Evolutionary conservation across 164 flowering plant species (phyloP).

Genomic region (Platanus orientalis): DNA sequence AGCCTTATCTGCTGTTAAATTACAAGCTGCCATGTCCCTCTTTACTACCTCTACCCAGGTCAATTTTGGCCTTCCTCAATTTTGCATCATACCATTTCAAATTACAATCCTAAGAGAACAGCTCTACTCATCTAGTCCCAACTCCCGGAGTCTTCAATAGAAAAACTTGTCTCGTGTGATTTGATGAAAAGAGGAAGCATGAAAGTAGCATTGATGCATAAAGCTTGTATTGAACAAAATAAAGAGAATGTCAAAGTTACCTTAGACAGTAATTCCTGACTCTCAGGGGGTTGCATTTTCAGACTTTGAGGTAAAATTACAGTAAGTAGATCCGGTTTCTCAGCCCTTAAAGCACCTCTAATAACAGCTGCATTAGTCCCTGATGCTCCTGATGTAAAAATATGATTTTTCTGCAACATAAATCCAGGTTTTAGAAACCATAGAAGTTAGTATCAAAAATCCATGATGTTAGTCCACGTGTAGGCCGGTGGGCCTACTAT

Average conservation of each 20-base stretch:
- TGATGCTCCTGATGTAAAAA: slow-evolving; percentile 96
- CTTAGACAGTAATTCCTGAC: slow-evolving; percentile 87
- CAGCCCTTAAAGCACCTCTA: slow-evolving; percentile 92
- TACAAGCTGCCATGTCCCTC: no score
- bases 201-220: background rate
- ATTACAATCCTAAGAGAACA: background rate
- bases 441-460: background rate
- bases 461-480: background rate
- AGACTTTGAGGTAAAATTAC: slow-evolving; percentile 96
- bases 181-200: background rate
- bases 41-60: no score
- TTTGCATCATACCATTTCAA: background rate
- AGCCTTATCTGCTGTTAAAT: no score
- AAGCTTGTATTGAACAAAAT: background rate
- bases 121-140: background rate
- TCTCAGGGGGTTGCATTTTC: slow-evolving; percentile 93
- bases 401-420: slow-evolving; percentile 80
- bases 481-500: no score
- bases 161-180: background rate
- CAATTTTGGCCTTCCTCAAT: no score
- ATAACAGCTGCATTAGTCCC: slow-evolving; percentile 99
- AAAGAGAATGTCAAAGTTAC: slow-evolving; percentile 38
- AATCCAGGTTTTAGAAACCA: background rate
- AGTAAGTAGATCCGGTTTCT: slow-evolving; percentile 86
- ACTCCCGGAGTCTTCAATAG: background rate